Evolutionary conservation across 2,329 filamentous ascomycete species (phyloP).

Genomic region (Neospermospora avenae): DNA sequence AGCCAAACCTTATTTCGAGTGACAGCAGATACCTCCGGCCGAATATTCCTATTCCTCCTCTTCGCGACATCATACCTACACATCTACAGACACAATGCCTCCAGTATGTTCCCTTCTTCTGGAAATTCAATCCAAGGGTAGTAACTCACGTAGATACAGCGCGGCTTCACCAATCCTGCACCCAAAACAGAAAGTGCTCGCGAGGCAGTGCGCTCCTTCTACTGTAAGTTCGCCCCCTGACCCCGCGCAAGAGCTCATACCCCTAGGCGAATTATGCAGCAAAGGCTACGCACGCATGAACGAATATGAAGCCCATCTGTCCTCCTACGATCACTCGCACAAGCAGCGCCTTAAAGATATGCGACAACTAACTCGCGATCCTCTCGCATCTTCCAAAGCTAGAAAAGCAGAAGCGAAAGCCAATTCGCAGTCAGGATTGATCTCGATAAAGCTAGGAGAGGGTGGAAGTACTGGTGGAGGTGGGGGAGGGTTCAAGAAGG

Average conservation of each 20-base stretch:
- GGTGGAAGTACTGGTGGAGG: conserved; percentile 30
- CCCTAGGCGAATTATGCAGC: conserved; percentile 68
- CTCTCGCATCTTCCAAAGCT: conserved; percentile 60
- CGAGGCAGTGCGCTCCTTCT: conserved; percentile 76
- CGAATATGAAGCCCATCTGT: conserved; percentile 92
- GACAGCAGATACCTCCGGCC: not conserved
- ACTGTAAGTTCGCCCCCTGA: conserved; percentile 47
- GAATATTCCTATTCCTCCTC: not conserved
- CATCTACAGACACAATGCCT: conserved; percentile 44
- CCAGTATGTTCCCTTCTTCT: conserved; percentile 45
- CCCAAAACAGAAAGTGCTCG: conserved; percentile 61
- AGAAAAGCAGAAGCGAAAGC: conserved; percentile 69
- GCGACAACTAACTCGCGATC: conserved; percentile 77
- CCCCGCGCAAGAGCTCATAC: conserved; percentile 10
- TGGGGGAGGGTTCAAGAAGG: conserved; percentile 58
- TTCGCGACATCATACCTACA: not conserved
- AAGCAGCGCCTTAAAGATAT: conserved; percentile 86
- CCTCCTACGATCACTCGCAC: conserved; percentile 93
- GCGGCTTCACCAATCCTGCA: conserved; percentile 45
- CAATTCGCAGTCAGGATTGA: conserved; percentile 55
- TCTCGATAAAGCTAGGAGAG: conserved; percentile 60
- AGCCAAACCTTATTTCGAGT: conserved; percentile 26
- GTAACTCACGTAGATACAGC: conserved; percentile 34
- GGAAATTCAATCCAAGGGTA: not conserved
- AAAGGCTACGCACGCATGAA: conserved; percentile 96